Evolutionary conservation across 2,329 filamentous ascomycete genomes (phyloP).

Genomic region (Epichloe brachyelytri): DNA sequence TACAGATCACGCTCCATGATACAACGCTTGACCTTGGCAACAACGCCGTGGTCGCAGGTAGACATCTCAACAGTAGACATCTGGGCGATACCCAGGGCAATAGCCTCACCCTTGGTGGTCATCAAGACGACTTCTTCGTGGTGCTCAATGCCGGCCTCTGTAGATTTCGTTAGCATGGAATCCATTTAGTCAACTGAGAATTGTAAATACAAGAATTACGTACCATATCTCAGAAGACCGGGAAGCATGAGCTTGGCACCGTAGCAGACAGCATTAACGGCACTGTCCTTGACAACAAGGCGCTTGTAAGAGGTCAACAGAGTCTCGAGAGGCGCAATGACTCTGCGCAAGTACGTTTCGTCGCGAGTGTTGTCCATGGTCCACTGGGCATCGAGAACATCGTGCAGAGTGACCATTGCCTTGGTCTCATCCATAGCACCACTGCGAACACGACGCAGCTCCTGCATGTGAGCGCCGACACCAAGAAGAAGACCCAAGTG

Average conservation of each 20-base stretch:
- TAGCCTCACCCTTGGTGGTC: constrained; percentile 98
- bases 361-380: constrained; percentile 90
- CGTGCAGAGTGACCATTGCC: constrained; percentile 80
- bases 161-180: constrained; percentile 9
- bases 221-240: constrained; percentile 82
- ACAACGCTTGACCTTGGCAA: constrained; percentile 97
- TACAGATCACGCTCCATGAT: constrained; percentile 99
- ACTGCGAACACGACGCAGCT: constrained; percentile 83
- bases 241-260: constrained; percentile 99
- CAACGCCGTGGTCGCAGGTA: constrained; percentile 92
- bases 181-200: neutral
- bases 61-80: constrained; percentile 98
- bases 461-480: constrained; percentile 96
- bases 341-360: constrained; percentile 79
- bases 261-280: constrained; percentile 93
- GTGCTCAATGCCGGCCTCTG: constrained; percentile 80
- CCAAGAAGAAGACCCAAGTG: constrained; percentile 66
- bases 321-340: constrained; percentile 87
- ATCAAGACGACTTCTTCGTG: constrained; percentile 96
- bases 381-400: constrained; percentile 86
- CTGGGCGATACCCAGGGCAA: constrained; percentile 88
- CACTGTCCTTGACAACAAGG: constrained; percentile 77
- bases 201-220: constrained; percentile 19
- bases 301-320: constrained; percentile 90
- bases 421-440: constrained; percentile 91